Percentiles rank a stretch among this genome's conserved stretches.
These are phyloP conservation scores for Drosera capensis DNA, from an alignment of 148 eudicot species.

Conservation along the genomic window DNA sequence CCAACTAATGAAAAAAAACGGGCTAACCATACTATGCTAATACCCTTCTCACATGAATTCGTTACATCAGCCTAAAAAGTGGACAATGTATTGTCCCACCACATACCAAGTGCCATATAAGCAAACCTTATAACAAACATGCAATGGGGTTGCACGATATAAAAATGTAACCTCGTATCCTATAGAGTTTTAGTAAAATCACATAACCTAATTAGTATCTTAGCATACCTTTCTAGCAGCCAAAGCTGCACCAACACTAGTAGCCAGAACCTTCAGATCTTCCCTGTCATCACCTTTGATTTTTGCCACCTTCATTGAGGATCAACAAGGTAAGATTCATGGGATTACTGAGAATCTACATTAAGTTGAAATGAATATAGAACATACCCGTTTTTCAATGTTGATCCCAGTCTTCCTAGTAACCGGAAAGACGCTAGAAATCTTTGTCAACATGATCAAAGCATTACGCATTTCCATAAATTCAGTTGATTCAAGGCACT, in stretches of 20 bases:
- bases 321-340: not conserved
- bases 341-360: too few species aligned
- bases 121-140: too few species aligned
- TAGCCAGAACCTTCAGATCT: constrained; percentile 94
- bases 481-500: constrained; percentile 88
- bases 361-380: not conserved
- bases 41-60: too few species aligned
- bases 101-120: too few species aligned
- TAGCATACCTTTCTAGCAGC: constrained; percentile 75
- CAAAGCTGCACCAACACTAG: constrained; percentile 98
- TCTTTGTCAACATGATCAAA: constrained; percentile 74
- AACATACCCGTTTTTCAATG: constrained; percentile 92
- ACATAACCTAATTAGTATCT: not conserved
- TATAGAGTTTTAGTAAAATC: not conserved
- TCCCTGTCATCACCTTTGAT: constrained; percentile 96
- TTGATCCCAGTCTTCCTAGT: constrained; percentile 95
- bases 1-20: too few species aligned
- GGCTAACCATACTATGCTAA: too few species aligned
- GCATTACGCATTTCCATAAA: constrained; percentile 97
- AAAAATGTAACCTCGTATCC: not conserved
- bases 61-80: too few species aligned
- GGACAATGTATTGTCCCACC: too few species aligned
- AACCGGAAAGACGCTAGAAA: constrained; percentile 85
- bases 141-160: not conserved
- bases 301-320: constrained; percentile 62